Evolutionary conservation across 1,284 basidiomycete species (phyloP).

Genomic region (Leccinum holopus): DNA sequence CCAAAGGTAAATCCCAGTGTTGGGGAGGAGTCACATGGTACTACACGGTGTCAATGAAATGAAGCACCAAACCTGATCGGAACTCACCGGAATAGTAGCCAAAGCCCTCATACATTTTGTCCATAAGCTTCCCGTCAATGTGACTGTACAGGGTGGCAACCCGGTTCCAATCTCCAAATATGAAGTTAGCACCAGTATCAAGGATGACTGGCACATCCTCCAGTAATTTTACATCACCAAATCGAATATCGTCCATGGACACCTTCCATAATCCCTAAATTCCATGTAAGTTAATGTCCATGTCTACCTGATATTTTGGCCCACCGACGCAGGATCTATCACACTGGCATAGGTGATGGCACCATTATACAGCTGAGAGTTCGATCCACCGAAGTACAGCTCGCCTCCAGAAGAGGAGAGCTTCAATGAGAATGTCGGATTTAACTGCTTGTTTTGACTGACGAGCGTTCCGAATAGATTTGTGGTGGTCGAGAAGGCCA

Average conservation of each 20-base stretch:
- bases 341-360: not conserved
- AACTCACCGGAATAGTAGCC: not conserved
- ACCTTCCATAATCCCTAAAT: not conserved
- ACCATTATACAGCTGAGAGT: not conserved
- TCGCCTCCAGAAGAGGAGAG: not conserved
- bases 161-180: not conserved
- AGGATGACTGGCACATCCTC: not conserved
- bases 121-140: not conserved
- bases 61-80: not conserved
- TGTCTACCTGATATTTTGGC: not conserved
- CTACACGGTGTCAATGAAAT: not conserved
- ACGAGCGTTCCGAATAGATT: not conserved
- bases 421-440: not conserved
- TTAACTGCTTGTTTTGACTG: not conserved
- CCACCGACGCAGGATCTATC: not conserved
- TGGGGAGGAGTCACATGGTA: not conserved
- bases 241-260: not conserved
- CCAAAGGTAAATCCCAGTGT: not conserved
- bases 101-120: not conserved
- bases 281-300: not conserved
- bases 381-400: not conserved
- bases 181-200: not conserved
- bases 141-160: not conserved
- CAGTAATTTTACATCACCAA: not conserved
- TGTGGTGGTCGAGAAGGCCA: not conserved